Evolutionary conservation across 768 basidiomycete species (phyloP), one percentile per base, ranked within the genome.

Genomic region (Lentinula sp.): DNA sequence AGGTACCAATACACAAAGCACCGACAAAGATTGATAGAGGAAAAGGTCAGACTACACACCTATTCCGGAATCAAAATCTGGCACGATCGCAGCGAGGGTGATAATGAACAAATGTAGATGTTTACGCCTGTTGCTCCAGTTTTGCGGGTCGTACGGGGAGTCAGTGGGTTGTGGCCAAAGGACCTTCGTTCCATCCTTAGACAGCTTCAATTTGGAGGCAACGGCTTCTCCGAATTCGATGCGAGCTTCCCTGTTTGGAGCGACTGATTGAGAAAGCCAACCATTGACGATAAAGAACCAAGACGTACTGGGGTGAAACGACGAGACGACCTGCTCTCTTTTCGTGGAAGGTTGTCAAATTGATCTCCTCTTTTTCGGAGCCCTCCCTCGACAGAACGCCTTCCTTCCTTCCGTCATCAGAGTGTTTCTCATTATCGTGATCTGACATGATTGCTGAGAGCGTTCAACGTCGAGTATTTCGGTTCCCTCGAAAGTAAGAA

Each of bases 81-180:
- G 87, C 3, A 87, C 79, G 57, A 85, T 81, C 0, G 86, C 81
- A 10, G 87, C 85, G 15, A 88, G 70, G 0, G 85, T 87, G 58
- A 87, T 75, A 51, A 88, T 82, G 42, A 85, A 61, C 1, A 90
- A 73, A 64, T 85, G 84, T 0, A 85, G 57, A 60, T 76, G 75
- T 72, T 87, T 88, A 41, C 77, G 77, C 28, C 76, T 65, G 52
- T 74, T 71, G 18, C 77, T 76, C 86, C 86, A 88, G 66, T 70
- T 60, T 70, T 77, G 63, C 9, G 57, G 62, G 42, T 63, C 62
- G 18, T 59, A 50, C 15, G 57, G 57, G 20, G 62, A 62, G 54
- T 87, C 82, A 1, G 81, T 79, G 1, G 87, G 86, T 65, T 88
- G 87, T 18, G 87, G 87, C 85, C 86, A 88, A 0, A 90, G 77